Conservation (phyloP, 1,139 yeast genomes). For the Pichiaceae sp. region DNA sequence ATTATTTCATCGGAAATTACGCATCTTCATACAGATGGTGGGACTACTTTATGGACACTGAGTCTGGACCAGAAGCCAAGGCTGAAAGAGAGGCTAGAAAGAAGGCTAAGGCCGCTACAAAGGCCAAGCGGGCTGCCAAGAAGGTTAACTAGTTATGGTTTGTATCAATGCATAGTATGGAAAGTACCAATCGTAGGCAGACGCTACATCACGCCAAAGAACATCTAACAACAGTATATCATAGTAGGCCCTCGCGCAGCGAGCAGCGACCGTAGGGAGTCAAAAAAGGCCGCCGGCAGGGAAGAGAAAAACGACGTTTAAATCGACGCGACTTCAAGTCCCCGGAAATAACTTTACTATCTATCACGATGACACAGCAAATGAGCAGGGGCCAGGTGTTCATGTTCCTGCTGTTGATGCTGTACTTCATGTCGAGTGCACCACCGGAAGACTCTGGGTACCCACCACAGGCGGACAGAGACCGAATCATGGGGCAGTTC, state of each 20-base stretch:
- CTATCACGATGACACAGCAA: constrained; percentile 11
- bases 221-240: no score
- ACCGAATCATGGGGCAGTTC: constrained; percentile 19
- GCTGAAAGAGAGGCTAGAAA: constrained; percentile 52
- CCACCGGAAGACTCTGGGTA: constrained; percentile 26
- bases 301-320: no score
- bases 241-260: no score
- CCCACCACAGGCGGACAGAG: constrained; percentile 21
- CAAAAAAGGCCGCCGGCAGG: no score
- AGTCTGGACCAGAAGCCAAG: constrained; percentile 70
- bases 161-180: not conserved
- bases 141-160: not conserved
- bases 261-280: no score
- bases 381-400: constrained; percentile 22
- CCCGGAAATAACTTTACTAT: not conserved
- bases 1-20: constrained; percentile 82
- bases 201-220: no score
- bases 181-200: no score
- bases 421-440: constrained; percentile 30
- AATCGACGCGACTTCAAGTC: no score
- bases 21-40: constrained; percentile 95
- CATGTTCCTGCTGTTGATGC: constrained; percentile 23
- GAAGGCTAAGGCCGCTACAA: constrained; percentile 41
- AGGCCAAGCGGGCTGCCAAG: constrained; percentile 33
- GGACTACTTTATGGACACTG: constrained; percentile 80